Base-by-base conservation (phyloP, 208 protist species). In the Acanthamoeba triangularis region DNA sequence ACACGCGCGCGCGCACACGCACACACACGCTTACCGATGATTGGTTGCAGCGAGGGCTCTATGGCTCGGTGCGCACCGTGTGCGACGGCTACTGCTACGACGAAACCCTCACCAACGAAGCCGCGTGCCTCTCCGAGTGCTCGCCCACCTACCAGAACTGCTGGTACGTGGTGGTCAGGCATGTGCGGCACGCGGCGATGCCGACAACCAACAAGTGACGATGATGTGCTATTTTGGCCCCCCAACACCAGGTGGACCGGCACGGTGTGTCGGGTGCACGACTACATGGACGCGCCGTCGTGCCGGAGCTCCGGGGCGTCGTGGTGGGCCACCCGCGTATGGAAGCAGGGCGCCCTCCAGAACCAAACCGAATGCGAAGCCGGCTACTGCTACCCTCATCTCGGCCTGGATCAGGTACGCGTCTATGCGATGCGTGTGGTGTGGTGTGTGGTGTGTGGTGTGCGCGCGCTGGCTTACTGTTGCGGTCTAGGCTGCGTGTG, bases 331-430 rank as follows among this genome's bases (percentile, higher is more conserved):
- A 82, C 74, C 14, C 74, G 25, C 41, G 74, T 82, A 23, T 82
- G 74, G 74, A 82, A 82, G 41, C 74, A 82, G 8, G 74, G 74
- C 74, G 74, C 74, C 41, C 74, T 82, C 23, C 33, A 82, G 74
- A 82, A 52, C 37, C 74, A 82, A 35, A n/a, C 74, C 23, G 28
- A 47, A 82, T 82, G 74, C 74, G 74, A 82, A 41, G 74, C 74
- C 41, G 74, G 74, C 33, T 82, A 82, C 25, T 82, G 74, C 74
- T 82, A 82, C 18, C 74, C 74, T 52, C 74, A 82, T 35, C 74
- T 82, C 74, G 74, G 74, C 74, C 74, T 82, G 74, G 16, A 82
- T 82, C 74, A 82, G 74, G 74, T 82, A 25, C 16, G 35, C 20
- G 6, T 8, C 2, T n/a, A 10, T 47, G 11, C 37, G 28, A 30